These are phyloP conservation scores for Leucosporidium creatinivorum DNA, from an alignment of 768 basidiomycete genomes.

Conservation along the genomic window DNA sequence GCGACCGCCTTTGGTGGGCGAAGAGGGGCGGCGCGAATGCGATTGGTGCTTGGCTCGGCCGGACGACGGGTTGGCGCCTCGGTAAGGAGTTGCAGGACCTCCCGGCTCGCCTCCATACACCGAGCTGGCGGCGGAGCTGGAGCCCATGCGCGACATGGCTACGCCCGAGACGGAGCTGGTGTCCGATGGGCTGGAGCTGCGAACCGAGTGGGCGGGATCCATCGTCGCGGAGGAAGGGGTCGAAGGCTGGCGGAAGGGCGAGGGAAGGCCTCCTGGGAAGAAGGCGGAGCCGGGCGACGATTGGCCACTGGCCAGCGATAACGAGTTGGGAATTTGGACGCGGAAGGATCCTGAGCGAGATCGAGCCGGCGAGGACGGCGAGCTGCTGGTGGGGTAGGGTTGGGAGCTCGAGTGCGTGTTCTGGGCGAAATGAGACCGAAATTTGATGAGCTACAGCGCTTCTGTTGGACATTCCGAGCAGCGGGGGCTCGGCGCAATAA, in stretches of 20 bases:
- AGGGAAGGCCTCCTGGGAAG: constrained; percentile 21
- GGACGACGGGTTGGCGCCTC: constrained; percentile 6
- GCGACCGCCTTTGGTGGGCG: constrained; percentile 20
- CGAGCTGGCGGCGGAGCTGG: constrained; percentile 12
- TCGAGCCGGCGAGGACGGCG: constrained; percentile 8
- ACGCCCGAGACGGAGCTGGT: constrained; percentile 16
- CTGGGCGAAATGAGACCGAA: background rate
- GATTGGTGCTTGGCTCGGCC: background rate
- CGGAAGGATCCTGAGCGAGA: constrained; percentile 18
- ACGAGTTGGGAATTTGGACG: background rate
- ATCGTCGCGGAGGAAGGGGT: constrained; percentile 21
- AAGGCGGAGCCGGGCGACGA: constrained; percentile 18
- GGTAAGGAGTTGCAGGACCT: background rate
- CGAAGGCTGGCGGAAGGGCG: constrained; percentile 23
- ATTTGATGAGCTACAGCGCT: background rate
- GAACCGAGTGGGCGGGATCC: constrained; percentile 23
- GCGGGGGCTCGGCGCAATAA: background rate
- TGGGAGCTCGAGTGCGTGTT: background rate
- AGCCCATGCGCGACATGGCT: constrained; percentile 18
- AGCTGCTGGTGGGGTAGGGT: constrained; percentile 12
- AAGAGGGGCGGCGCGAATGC: constrained; percentile 3
- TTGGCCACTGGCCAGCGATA: constrained; percentile 10
- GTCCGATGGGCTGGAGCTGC: constrained; percentile 23
- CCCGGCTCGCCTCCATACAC: constrained; percentile 14
- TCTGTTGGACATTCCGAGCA: background rate